Percentiles rank a stretch among this genome's conserved stretches.
These are phyloP conservation scores for Coelastrella sp. DNA, from an alignment of 139 green algal species.

Conservation along the genomic window DNA sequence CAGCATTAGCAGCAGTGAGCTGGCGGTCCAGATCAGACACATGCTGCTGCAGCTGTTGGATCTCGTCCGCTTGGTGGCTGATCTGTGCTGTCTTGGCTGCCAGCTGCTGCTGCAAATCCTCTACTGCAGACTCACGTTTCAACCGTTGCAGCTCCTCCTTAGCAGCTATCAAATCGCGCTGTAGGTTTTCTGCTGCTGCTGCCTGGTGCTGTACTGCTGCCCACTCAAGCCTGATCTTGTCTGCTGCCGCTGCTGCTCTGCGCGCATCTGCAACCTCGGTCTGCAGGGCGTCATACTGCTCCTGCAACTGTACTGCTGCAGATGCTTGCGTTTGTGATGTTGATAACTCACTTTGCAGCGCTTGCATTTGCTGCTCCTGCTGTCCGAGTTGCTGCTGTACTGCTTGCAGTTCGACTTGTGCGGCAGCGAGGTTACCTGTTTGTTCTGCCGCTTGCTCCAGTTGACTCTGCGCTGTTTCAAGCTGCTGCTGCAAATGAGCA, in stretches of 20 bases:
- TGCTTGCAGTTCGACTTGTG: not conserved
- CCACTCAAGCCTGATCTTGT: not conserved
- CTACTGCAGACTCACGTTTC: not conserved
- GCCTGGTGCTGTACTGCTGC: slow-evolving; percentile 30
- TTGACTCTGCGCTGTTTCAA: not conserved
- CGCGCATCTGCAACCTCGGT: not conserved
- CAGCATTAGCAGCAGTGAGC: not conserved
- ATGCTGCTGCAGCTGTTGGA: slow-evolving; percentile 31
- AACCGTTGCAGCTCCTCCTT: not conserved
- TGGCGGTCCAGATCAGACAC: not conserved
- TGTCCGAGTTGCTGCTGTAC: not conserved
- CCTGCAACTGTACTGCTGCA: slow-evolving; percentile 16
- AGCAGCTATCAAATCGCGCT: not conserved
- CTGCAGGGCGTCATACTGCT: slow-evolving; percentile 8
- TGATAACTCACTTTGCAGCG: not conserved
- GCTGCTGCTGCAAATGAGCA: slow-evolving; percentile 14
- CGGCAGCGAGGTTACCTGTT: not conserved
- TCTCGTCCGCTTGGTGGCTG: not conserved
- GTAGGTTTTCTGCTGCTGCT: slow-evolving; percentile 6
- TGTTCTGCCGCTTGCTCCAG: not conserved
- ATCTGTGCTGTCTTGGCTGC: not conserved
- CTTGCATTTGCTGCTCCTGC: slow-evolving; percentile 15
- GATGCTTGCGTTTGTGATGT: not conserved
- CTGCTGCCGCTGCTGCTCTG: slow-evolving; percentile 13
- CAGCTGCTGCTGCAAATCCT: slow-evolving; percentile 27